Evolutionary conservation across 148 eudicot species (phyloP), one percentile per base, ranked within the genome.

Genomic region (Dysphania ambrosioides): DNA sequence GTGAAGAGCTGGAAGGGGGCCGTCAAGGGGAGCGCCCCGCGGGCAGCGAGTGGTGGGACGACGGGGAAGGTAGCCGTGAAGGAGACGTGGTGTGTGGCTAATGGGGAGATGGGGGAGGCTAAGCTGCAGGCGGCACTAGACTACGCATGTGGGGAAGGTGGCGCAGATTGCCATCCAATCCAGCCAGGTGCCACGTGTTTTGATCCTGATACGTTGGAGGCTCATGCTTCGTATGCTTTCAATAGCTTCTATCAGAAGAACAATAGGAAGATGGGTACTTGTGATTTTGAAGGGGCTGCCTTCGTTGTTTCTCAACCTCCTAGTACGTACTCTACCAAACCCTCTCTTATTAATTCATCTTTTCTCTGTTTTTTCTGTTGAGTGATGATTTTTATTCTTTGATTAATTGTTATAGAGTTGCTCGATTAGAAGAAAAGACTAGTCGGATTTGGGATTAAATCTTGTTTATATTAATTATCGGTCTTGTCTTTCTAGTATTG

Each of bases 141-240:
- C 76, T 95, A 80, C 21, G 98, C 98, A 0, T 95, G 98, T 75
- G 97, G 98, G 1, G 93, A 86, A 29, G 97, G 97, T 10, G 86
- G 79, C 40, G 98, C 97, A 2, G 94, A 95, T 42, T 95, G 98
- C 85, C 88, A 82, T 83, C 87, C 82, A 85, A 95, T 95, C 36
- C 97, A 95, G 63, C 86, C 85, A 0, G 96, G 93, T 19, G 83
- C 98, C 74, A 36, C 82, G 80, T 95, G 98, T 89, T 95, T 55
- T 67, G 86, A 95, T 83, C 98, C 98, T 30, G 85, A 95, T 38
- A 90, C 98, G 8, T 44, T 95, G 0, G 92, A 81, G 76, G 93
- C 98, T 0, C 98, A 95, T 61, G 98, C 98, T 0, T 92, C 98
- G 47, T 92, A 58, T 27, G 98, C 98, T 0, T 95, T 95, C 75